phyloP scores from a whole-genome alignment of 768 basidiomycete species.

The Boletus vinaceobasis region DNA sequence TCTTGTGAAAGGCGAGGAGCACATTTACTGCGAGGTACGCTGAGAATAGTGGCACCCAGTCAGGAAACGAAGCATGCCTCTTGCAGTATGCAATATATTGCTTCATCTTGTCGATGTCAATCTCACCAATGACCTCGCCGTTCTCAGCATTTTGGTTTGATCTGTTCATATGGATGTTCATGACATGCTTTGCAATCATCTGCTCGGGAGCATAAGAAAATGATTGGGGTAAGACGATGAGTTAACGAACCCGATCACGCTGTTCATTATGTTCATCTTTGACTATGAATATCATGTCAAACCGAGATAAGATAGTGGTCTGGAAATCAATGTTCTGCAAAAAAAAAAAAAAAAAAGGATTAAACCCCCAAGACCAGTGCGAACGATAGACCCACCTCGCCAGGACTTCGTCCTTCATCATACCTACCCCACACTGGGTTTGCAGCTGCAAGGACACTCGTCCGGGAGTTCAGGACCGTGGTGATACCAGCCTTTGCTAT shows the following conservation, averaged over 20 bases:
- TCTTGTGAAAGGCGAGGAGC: conserved; percentile 92
- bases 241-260: conserved; percentile 70
- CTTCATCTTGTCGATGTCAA: conserved; percentile 98
- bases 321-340: conserved; percentile 90
- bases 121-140: conserved; percentile 76
- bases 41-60: background rate
- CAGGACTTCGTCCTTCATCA: conserved; percentile 93
- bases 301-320: conserved; percentile 95
- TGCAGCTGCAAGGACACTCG: conserved; percentile 93
- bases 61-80: conserved; percentile 47
- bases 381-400: conserved; percentile 57
- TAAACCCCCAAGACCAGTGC: background rate
- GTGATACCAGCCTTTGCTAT: conserved; percentile 99
- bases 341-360: background rate
- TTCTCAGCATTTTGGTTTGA: conserved; percentile 60
- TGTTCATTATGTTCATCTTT: conserved; percentile 96
- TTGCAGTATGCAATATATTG: conserved; percentile 96
- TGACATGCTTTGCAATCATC: conserved; percentile 96
- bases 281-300: conserved; percentile 99
- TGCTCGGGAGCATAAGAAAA: conserved; percentile 29
- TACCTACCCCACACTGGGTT: conserved; percentile 98
- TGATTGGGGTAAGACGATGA: background rate
- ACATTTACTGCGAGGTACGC: conserved; percentile 65
- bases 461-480: conserved; percentile 92
- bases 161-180: conserved; percentile 98